These are phyloP conservation scores for Comarum palustre DNA, from an alignment of 306 rosid genomes.

Conservation along the genomic window DNA sequence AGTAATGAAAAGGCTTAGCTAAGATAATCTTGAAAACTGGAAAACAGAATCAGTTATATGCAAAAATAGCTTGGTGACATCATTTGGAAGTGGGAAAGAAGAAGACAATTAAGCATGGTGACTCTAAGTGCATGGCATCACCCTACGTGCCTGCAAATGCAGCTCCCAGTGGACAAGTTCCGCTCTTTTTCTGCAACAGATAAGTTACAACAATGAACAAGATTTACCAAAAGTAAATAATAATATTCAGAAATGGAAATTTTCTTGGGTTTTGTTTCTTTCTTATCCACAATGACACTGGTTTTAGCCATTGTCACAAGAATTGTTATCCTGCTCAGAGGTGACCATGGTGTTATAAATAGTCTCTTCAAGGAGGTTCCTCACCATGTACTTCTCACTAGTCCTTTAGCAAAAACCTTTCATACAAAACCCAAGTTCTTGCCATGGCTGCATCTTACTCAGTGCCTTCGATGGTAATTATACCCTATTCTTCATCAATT, in stretches of 20 bases:
- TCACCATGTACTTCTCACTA: conserved; percentile 37
- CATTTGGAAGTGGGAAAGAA: conserved; percentile 22
- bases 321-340: conserved; percentile 4
- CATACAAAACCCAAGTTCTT: conserved; percentile 19
- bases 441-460: conserved; percentile 83
- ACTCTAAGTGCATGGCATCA: conserved; percentile 33
- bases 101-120: conserved; percentile 32
- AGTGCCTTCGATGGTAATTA: conserved; percentile 71
- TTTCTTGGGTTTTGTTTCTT: conserved; percentile 45
- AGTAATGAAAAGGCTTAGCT: background rate
- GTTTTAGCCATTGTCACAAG: conserved; percentile 22
- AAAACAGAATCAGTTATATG: conserved; percentile 21
- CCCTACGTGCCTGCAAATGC: conserved; percentile 59
- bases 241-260: conserved; percentile 20
- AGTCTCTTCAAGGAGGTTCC: conserved; percentile 25
- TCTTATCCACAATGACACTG: conserved; percentile 34
- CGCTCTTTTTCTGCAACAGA: conserved; percentile 25
- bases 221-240: conserved; percentile 21
- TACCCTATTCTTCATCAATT: background rate
- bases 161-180: conserved; percentile 49
- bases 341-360: conserved; percentile 42
- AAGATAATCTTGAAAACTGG: conserved; percentile 11
- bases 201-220: conserved; percentile 28
- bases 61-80: conserved; percentile 26
- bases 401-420: conserved; percentile 1